Evolutionary conservation across 441 rosid genomes (phyloP), one percentile per base, ranked within the genome.

Genomic region (Erodium texanum): DNA sequence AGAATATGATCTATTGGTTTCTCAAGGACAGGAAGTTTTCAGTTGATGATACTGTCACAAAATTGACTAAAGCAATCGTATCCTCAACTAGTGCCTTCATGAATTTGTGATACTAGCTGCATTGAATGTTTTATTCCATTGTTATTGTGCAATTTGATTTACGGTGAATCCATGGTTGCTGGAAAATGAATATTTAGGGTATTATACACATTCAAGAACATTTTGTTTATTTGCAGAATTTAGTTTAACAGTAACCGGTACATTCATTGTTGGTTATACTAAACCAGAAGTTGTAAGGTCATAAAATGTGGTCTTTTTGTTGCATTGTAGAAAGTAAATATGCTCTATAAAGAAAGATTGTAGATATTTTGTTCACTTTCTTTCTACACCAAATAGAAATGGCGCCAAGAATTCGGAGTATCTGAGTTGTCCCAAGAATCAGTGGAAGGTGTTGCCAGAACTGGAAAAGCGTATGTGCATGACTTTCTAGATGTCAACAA

Each of bases 1-100:
- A 90, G 70, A 93, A 87, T 16, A 85, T 92, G 96, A 92, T 92
- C 63, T 82, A 88, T 1, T 85, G 99, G 99, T 94, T 86, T 76
- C 70, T 92, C 19, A 86, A 80, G 81, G 98, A 94, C 76, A 74
- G 92, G 67, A 87, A 74, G 59, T 92, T 84, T 76, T 87, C 86
- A 0, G 82, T 85, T 1, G 89, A 91, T 38, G 89, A 83, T 70
- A 86, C 97, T 0, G 67, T 84, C 54, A 34, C 78, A 6, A 91
- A 87, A 80, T 82, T 91, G 75, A 77, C 82, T 73, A 92, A 84
- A 79, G 89, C 97, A 73, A 91, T 86, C 64, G 97, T 91, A 91
- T 87, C 96, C 97, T 85, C 58, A 64, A 67, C 65, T 56, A 22
- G 9, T 70, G 18, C 29, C 10, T 66, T 34, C 34, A 0, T 32